Base-by-base conservation (phyloP, 768 basidiomycete species). In the Mycena amicta region DNA sequence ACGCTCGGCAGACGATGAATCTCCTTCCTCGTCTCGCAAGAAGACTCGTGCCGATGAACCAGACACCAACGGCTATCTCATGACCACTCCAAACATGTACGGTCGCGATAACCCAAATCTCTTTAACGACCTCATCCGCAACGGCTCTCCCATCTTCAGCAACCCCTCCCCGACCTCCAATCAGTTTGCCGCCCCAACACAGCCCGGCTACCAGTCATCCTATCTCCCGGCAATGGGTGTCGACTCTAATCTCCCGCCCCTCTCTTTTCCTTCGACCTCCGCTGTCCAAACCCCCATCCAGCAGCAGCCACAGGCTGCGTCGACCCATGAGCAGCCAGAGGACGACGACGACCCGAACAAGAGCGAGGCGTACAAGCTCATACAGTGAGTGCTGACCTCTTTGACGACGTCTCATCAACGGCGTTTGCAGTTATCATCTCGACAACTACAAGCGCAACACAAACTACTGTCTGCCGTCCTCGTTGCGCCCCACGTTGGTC, bases 361-460 rank as follows among this genome's bases (percentile, higher is more conserved):
- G 68, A 77, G 80, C 13, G 92, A 94, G 68, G 92, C 92, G 1
- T 83, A 88, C 64, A 93, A 93, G 71, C 81, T 94, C 16, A 89
- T 93, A 59, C 83, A 84, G 91, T 91, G 66, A 15, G 85, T 72
- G 13, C 33, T 6, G 37, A 3, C 25, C 8, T 49, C 13, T 57
- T 56, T 39, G 51, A 50, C 41, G 41, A 2, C 4, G 25, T 26
- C 33, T n/a, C 15, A 51, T 41, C 62, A 20, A 62, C 45, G 8
- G 43, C 43, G 28, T 28, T 25, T 43, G 26, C 51, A 93, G 92
- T 59, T 95, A 96, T 72, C 95, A 98, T 68, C 79, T 98, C 50
- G 90, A 94, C 65, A 96, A 96, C 66, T 94, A 86, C 70, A 89
- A 87, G 68, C 80, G 89, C 60, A 95, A 95, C 66, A 87, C 87